These are phyloP conservation scores for Mycena indigotica DNA, from an alignment of 768 basidiomycete genomes.

Conservation along the genomic window DNA sequence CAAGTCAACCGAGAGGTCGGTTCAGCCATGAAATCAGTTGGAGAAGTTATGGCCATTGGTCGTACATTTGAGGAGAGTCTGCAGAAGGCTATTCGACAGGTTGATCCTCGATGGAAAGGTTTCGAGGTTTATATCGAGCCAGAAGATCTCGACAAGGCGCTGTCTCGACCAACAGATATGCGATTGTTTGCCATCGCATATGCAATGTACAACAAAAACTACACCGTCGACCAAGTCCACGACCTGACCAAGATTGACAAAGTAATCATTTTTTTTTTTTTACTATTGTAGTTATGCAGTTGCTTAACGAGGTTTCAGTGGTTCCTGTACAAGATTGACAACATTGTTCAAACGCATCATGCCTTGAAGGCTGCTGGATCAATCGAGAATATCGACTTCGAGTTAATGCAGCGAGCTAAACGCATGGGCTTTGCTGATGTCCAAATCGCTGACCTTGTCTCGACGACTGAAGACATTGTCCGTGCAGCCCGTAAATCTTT, in stretches of 20 bases:
- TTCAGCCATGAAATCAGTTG: conserved; percentile 98
- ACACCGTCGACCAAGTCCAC: conserved; percentile 87
- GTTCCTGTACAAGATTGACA: conserved; percentile 99
- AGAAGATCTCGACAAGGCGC: conserved; percentile 79
- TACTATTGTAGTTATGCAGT: too few species aligned
- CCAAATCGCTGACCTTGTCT: conserved; percentile 85
- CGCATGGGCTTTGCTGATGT: conserved; percentile 92
- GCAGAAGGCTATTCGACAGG: conserved; percentile 97
- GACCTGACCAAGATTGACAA: conserved; percentile 98
- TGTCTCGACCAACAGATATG: conserved; percentile 90
- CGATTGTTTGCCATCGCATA: conserved; percentile 96
- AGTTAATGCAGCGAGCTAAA: conserved; percentile 87
- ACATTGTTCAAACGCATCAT: conserved; percentile 89
- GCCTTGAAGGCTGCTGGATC: conserved; percentile 70
- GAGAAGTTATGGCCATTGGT: conserved; percentile 99
- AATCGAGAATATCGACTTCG: conserved; percentile 67
- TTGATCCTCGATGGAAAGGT: conserved; percentile 94
- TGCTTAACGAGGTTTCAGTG: too few species aligned
- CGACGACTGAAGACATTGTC: conserved; percentile 72
- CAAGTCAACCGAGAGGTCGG: conserved; percentile 95
- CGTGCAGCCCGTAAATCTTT: conserved; percentile 85
- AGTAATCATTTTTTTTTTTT: conserved; percentile 40
- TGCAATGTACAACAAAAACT: conserved; percentile 93
- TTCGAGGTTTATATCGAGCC: conserved; percentile 94
- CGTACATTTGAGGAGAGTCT: conserved; percentile 98